Evolutionary conservation across 2,329 filamentous ascomycete species (phyloP), one percentile per base, ranked within the genome.

Genomic region (Periconia macrospinosa): DNA sequence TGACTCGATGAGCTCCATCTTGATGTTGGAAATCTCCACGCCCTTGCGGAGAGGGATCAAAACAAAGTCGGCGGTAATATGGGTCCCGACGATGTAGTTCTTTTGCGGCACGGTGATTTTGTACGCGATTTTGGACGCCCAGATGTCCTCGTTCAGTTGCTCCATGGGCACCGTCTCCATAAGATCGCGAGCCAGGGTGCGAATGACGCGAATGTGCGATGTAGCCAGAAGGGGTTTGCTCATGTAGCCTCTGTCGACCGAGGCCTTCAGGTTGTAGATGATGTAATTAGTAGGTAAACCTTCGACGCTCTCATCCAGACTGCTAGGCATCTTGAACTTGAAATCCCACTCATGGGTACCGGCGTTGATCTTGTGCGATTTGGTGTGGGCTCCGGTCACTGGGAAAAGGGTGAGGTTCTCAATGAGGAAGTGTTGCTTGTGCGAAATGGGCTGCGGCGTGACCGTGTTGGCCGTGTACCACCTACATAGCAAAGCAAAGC

Each of bases 121-220:
- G 77, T 99, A 99, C 72, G 96, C 91, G 64, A 97, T 85, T 79
- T 99, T 99, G 78, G 96, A 94, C 6, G 92, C 90, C 94, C 94
- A 99, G 59, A 96, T 89, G 69, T 97, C 97, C 75, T 97, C 92
- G 59, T 97, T 92, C 58, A 90, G 82, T 79, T 84, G 72, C 61
- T 75, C 73, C 69, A 74, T 71, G 47, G 77, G 72, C 56, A 78
- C 74, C 52, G 75, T 76, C 56, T 80, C 78, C 91, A 97, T 94
- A 45, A 91, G 88, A 74, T 97, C 78, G 58, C 72, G 75, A 6
- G 77, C 77, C 49, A 81, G 67, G 14, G 79, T 80, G 43, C 78
- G 68, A 45, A 81, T 78, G 19, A 81, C 73, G 47, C 79, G 71
- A 49, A 81, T 76, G 58, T 81, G 79, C 59, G 93, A 93, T 71